Conservation (phyloP, 345 rosid genomes). For the Dipteronia sinensis region DNA sequence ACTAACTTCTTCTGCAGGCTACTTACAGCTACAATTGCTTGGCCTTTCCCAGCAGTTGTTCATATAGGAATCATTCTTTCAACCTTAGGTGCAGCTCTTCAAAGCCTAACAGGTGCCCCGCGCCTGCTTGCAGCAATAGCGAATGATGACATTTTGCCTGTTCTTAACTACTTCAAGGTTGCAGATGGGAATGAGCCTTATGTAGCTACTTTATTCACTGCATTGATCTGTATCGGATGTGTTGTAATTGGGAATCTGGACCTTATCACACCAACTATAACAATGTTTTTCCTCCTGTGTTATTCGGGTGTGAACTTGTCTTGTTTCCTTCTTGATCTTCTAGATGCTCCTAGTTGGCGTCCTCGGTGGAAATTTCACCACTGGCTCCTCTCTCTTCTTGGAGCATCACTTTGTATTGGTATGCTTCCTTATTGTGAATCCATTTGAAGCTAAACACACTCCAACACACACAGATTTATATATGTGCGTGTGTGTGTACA, state of each 20-base stretch:
- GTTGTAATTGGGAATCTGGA: constrained; percentile 96
- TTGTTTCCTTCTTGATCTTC: constrained; percentile 98
- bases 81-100: constrained; percentile 99
- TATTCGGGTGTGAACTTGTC: constrained; percentile 98
- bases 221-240: constrained; percentile 83
- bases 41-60: constrained; percentile 88
- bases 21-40: constrained; percentile 92
- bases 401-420: constrained; percentile 90
- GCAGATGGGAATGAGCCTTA: constrained; percentile 89
- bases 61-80: constrained; percentile 95
- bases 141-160: constrained; percentile 96
- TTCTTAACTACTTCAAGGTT: constrained; percentile 94
- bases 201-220: constrained; percentile 89
- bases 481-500: not conserved
- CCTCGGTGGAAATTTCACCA: constrained; percentile 99
- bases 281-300: constrained; percentile 97
- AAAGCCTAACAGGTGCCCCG: constrained; percentile 97
- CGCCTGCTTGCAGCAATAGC: constrained; percentile 99
- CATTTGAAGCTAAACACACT: not conserved
- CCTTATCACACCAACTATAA: constrained; percentile 94
- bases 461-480: not conserved
- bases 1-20: constrained; percentile 50
- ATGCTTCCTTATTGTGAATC: constrained; percentile 22
- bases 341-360: constrained; percentile 99
- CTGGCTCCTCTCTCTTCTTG: constrained; percentile 96